Evolutionary conservation across 257 asterid genomes (phyloP).

Genomic region (Capsicum baccatum): DNA sequence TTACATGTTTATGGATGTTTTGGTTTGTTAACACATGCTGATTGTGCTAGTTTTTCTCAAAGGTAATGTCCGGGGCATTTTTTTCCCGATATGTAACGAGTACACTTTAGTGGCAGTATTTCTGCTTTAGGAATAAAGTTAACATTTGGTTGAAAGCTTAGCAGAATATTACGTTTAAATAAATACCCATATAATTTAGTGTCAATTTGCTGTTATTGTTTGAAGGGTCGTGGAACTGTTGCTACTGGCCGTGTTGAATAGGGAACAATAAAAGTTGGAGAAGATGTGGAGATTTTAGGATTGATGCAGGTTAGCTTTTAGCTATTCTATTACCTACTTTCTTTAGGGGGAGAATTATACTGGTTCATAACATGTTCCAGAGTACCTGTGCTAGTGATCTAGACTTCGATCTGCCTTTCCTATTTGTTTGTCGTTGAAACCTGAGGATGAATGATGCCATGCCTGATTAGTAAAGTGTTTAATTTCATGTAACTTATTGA

Average conservation of each 20-base stretch:
- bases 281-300: slow-evolving; percentile 93
- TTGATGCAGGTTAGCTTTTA: slow-evolving; percentile 61
- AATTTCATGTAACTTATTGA: neutral
- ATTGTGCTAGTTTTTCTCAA: too few species aligned
- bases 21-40: neutral
- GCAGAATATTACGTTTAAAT: too few species aligned
- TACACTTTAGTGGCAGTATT: too few species aligned
- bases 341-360: neutral
- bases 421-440: neutral
- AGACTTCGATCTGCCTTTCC: slow-evolving; percentile 4
- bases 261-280: slow-evolving; percentile 87
- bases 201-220: slow-evolving; percentile 21
- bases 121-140: too few species aligned
- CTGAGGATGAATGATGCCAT: neutral
- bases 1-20: neutral
- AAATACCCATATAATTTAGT: too few species aligned
- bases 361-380: neutral
- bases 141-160: too few species aligned
- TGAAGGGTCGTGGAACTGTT: slow-evolving; percentile 99
- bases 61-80: too few species aligned
- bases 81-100: too few species aligned
- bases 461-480: neutral
- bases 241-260: slow-evolving; percentile 99
- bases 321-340: neutral
- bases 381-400: neutral